Base-by-base conservation (phyloP, 306 rosid species). In the Trifolium dubium region DNA sequence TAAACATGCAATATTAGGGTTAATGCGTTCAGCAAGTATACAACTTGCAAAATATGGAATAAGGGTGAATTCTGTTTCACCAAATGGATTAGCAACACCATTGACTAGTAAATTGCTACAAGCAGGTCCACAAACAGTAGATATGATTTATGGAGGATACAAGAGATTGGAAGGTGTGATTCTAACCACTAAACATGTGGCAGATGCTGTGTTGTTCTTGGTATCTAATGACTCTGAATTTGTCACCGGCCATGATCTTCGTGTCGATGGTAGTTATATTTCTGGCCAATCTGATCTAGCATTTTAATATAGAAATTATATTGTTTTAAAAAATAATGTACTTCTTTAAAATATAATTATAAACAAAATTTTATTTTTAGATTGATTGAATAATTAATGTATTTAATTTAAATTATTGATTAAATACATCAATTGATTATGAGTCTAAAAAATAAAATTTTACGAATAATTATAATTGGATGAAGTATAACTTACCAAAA, bases 41-140 rank as follows among this genome's bases (percentile, higher is more conserved):
- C 93, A 84, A 58, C 82, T 86, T 0, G 86, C 75, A 35, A 77
- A 5, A 29, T 41, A 75, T 4, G 90, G 89, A 3, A 81, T 89
- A 1, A 83, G 89, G 29, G 93, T 86, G 66, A 89, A 89, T 40
- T 70, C 78, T 49, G 85, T 86, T 7, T 89, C 90, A 2, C 89
- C 93, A 2, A 74, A 47, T 30, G 86, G 56, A 1, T 0, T 86
- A 5, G 86, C 80, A 18, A 89, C 88, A 34, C 86, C 88, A 4
- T 0, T 85, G 66, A 46, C 82, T 7, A 14, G 58, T 2, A 15
- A 18, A 2, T 0, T 19, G 5, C 5, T 53, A 18, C 5, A 9
- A 3, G 60, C 60, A 0, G 12, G 29, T 0, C 11, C 14, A 51
- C 77, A 58, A 40, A 74, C 77, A 29, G n/a, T 63, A 8, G 32